These are phyloP conservation scores for Xanthoconium separans DNA, from an alignment of 1,284 basidiomycete species.

Conservation along the genomic window DNA sequence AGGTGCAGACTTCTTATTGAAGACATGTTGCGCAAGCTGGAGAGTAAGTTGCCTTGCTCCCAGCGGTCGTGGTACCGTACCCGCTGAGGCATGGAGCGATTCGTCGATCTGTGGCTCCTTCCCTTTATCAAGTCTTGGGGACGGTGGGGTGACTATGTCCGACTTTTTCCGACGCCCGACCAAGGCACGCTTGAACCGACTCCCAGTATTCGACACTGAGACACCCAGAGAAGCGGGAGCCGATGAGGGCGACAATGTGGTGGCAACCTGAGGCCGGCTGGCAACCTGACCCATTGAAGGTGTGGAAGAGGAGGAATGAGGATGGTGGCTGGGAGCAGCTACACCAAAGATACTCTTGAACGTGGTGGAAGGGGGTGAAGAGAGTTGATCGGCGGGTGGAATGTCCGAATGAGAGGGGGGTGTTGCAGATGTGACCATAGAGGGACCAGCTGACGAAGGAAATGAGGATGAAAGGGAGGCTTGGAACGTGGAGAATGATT, in stretches of 20 bases:
- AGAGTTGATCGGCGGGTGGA: constrained; percentile 41
- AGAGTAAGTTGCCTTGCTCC: constrained; percentile 36
- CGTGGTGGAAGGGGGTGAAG: constrained; percentile 34
- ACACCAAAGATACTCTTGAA: constrained; percentile 38
- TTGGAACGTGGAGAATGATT: constrained; percentile 38
- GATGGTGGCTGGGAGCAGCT: constrained; percentile 36
- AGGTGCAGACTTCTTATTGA: constrained; percentile 37
- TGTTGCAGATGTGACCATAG: constrained; percentile 39
- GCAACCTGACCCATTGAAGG: constrained; percentile 41
- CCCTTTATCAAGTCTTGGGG: constrained; percentile 31
- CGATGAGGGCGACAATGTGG: constrained; percentile 29
- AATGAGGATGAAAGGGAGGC: constrained; percentile 45
- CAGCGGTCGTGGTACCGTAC: constrained; percentile 24
- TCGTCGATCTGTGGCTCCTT: constrained; percentile 26
- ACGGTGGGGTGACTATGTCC: constrained; percentile 40
- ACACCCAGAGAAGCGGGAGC: constrained; percentile 24
- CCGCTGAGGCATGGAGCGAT: constrained; percentile 22
- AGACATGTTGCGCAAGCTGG: constrained; percentile 44
- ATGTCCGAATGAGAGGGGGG: constrained; percentile 41
- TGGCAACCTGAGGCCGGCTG: constrained; percentile 35
- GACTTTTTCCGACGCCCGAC: constrained; percentile 63
- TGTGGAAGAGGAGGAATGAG: constrained; percentile 35
- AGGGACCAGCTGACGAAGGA: constrained; percentile 40
- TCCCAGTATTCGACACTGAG: constrained; percentile 38
- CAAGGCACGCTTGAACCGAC: constrained; percentile 63